Base-by-base conservation (phyloP, 371 early-diverging fungal genomes). In the Cokeromyces recurvatus region DNA sequence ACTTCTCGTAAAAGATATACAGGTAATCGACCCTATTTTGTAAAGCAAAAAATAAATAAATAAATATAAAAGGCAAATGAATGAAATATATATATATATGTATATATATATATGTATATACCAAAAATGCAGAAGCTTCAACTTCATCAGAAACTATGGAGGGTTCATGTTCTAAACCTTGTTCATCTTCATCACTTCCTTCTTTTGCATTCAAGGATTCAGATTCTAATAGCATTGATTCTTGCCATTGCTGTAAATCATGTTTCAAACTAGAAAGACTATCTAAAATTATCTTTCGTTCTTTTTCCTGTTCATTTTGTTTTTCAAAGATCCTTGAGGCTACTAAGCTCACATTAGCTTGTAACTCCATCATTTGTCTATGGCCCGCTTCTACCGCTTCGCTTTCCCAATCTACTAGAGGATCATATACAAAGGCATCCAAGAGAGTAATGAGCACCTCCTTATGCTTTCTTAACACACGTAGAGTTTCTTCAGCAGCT, bases 351-450 rank as follows among this genome's bases (percentile, higher is more conserved):
- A 74, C 42, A 19, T 68, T 66, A 4, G 62, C 57, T 51, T 70
- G 70, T 2, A 74, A 16, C 21, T 74, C 71, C 49, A 62, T 53
- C 53, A 67, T 59, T 20, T 68, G 71, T 20, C 64, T 49, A 39
- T 70, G 46, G 7, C 64, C 66, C 4, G 54, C 43, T 39, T 65
- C 66, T 9, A 55, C 64, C 6, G 64, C 62, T 42, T 79, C 79
- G 10, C 62, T 72, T 51, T 72, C 74, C 78, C 76, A 79, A 38
- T 77, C 76, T 9, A 79, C 73, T 29, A 98, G 66, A 1, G 99
- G 99, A 63, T 99, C 99, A 49, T 90, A 90, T 2, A 93, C 84
- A 73, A 98, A 94, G 0, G 92, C 90, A 48, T 94, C 90, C 5
- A 99, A 66, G 36, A 99, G 74, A 0, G 90, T 86, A 16, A 91